These are phyloP conservation scores for Russula lepida DNA, from an alignment of 768 basidiomycete species.

Conservation along the genomic window DNA sequence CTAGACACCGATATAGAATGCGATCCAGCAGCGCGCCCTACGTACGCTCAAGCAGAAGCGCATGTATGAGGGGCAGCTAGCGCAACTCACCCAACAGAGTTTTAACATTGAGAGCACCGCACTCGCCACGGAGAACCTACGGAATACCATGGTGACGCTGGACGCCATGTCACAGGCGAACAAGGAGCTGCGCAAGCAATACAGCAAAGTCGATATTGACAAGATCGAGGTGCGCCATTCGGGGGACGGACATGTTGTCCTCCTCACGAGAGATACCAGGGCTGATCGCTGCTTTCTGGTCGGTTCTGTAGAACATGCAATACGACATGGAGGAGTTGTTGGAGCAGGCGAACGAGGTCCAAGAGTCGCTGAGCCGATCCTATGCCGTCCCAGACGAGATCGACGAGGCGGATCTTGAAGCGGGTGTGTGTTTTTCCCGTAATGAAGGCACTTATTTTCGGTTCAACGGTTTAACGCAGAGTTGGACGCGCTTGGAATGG, in stretches of 20 bases:
- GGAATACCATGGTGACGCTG: conserved; percentile 98
- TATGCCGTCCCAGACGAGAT: conserved; percentile 97
- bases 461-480: conserved; percentile 40
- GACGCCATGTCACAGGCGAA: conserved; percentile 95
- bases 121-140: conserved; percentile 93
- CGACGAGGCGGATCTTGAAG: conserved; percentile 95
- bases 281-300: not conserved
- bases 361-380: conserved; percentile 85
- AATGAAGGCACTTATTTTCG: not conserved
- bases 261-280: not conserved
- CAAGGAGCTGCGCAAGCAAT: conserved; percentile 94
- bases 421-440: conserved; percentile 47
- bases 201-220: conserved; percentile 94
- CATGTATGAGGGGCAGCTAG: conserved; percentile 90
- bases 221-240: conserved; percentile 79
- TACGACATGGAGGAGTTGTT: conserved; percentile 97
- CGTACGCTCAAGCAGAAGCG: conserved; percentile 90
- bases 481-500: conserved; percentile 86
- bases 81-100: conserved; percentile 86
- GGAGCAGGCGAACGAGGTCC: conserved; percentile 96
- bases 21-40: conserved; percentile 91
- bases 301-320: conserved; percentile 65
- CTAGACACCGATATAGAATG: conserved; percentile 42
- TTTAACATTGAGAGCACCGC: conserved; percentile 98
- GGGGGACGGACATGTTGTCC: not conserved